These are phyloP conservation scores for Fusarium verticillioides DNA, from an alignment of 2,329 filamentous ascomycete genomes.

Conservation along the genomic window DNA sequence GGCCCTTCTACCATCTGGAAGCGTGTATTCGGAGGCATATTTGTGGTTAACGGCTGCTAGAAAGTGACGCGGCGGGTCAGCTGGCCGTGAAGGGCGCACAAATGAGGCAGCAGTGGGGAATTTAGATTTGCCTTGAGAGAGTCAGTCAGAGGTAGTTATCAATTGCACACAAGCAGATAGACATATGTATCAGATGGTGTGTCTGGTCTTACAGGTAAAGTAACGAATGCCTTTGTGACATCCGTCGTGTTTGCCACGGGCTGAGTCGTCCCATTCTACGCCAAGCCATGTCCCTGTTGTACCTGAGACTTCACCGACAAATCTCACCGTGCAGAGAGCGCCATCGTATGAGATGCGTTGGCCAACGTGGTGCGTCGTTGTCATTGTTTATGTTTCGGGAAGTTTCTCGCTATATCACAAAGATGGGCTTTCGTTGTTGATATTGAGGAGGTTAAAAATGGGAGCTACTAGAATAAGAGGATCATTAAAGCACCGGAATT, in stretches of 20 bases:
- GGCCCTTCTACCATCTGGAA: conserved; percentile 51
- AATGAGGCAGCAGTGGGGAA: conserved; percentile 84
- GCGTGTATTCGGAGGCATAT: conserved; percentile 73
- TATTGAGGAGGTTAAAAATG: background rate
- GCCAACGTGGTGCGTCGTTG: conserved; percentile 62
- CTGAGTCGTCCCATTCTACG: conserved; percentile 94
- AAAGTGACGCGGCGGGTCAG: conserved; percentile 77
- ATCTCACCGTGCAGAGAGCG: conserved; percentile 85
- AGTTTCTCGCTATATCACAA: background rate
- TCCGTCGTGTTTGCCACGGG: conserved; percentile 90
- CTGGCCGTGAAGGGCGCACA: conserved; percentile 78
- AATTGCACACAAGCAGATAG: background rate
- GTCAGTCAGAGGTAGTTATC: conserved; percentile 1
- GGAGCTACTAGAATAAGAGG: background rate
- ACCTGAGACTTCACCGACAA: conserved; percentile 79
- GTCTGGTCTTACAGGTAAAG: conserved; percentile 75
- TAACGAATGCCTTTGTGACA: conserved; percentile 82
- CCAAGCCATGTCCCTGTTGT: conserved; percentile 87
- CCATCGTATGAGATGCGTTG: conserved; percentile 84
- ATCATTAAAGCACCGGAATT: conserved; percentile 26
- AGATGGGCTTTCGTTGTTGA: background rate
- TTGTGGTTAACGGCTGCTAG: conserved; percentile 83
- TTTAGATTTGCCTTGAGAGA: conserved; percentile 64
- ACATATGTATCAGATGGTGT: background rate
- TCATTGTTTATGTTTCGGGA: conserved; percentile 48